Evolutionary conservation across 495 filamentous ascomycete species (phyloP), one percentile per base, ranked within the genome.

Genomic region (Cryomyces minteri): DNA sequence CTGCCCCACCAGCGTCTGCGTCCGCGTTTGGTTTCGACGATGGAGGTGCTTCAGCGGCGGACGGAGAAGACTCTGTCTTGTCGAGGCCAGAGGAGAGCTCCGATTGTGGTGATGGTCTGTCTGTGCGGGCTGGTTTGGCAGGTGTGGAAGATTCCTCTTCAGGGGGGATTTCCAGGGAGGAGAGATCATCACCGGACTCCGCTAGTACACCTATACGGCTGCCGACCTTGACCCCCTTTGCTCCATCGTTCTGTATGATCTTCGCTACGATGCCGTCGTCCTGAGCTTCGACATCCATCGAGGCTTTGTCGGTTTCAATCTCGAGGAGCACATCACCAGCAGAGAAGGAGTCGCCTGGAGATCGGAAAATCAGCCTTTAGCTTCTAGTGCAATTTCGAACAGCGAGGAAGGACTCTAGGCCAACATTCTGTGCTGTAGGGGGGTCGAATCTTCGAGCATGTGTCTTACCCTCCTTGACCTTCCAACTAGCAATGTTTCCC

Each of bases 231-330:
- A 88, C 66, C 9, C 63, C 69, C 60, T 87, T 86, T 52, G 69
- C 65, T 33, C 82, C 81, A 53, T 83, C 76, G 28, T 66, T 66
- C 63, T 77, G 68, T 60, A 74, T 72, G 51, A 88, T 84, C 67
- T 86, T 88, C 41, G 82, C 74, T 58, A 88, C 53, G 48, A 82
- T 66, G 14, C 83, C 83, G 49, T 86, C 80, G 34, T 88, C 83
- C 60, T 83, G 82, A 12, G 83, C 83, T 61, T 88, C 84, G n/a
- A 88, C 83, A 49, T 88, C 83, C 80, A 88, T 88, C 36, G 80
- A 79, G 14, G 83, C 83, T 64, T 88, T 88, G 61, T 88, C 83
- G 30, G 83, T 88, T 63, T 88, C 83, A 56, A 88, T 84, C 59
- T 88, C 83, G 32, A 88, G 70, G 9, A 88, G 65, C 25, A 87